A percentile compares a stretch with the other conserved stretches of the same genome.
These are phyloP conservation scores for Dactylonectria estremocensis DNA, from an alignment of 2,329 filamentous ascomycete genomes.

Conservation along the genomic window DNA sequence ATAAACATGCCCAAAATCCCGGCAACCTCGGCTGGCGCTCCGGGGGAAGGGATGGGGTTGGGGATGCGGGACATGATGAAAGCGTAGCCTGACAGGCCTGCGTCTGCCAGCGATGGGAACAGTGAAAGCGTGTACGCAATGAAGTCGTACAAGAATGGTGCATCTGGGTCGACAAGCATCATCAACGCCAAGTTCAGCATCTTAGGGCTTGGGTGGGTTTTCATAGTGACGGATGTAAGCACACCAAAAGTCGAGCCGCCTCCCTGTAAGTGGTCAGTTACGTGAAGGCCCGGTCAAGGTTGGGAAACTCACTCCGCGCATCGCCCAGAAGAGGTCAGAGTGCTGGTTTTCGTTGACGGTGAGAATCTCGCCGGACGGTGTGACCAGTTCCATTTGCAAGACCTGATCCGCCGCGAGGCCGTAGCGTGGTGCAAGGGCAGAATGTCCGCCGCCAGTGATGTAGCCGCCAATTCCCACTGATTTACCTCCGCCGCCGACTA, in stretches of 20 bases:
- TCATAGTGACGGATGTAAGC: conserved; percentile 69
- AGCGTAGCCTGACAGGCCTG: conserved; percentile 66
- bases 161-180: conserved; percentile 43
- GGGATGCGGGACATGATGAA: conserved; percentile 54
- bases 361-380: conserved; percentile 64
- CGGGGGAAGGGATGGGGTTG: conserved; percentile 55
- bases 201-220: conserved; percentile 61
- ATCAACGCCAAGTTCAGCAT: conserved; percentile 46
- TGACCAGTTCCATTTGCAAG: conserved; percentile 70
- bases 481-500: conserved; percentile 68
- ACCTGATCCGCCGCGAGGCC: conserved; percentile 74
- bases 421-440: conserved; percentile 64
- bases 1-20: conserved; percentile 53
- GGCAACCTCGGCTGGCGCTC: conserved; percentile 50
- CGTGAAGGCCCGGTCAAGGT: neutral
- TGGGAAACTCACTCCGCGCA: conserved; percentile 63
- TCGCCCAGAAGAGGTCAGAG: conserved; percentile 74
- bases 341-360: conserved; percentile 67
- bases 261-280: conserved; percentile 53
- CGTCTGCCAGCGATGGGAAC: conserved; percentile 63
- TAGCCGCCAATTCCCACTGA: conserved; percentile 73
- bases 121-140: conserved; percentile 62
- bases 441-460: conserved; percentile 73
- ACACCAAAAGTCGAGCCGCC: conserved; percentile 74
- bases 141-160: conserved; percentile 60